These are phyloP conservation scores for Rhodotorula sphaerocarpa DNA, from an alignment of 768 basidiomycete genomes.

Conservation along the genomic window DNA sequence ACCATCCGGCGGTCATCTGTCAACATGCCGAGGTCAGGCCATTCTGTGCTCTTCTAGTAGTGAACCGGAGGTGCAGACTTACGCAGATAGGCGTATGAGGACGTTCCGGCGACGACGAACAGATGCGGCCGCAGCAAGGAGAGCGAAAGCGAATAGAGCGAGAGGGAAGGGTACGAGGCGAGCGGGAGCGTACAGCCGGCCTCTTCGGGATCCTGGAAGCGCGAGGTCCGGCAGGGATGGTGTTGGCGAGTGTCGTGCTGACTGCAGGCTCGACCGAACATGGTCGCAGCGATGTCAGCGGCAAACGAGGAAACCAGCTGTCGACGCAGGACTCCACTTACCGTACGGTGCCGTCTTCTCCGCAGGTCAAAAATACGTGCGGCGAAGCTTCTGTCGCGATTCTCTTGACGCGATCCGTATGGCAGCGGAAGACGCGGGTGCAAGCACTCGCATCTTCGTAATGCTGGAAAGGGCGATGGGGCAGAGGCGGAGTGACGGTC, in stretches of 20 bases:
- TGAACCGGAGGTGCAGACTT: neutral
- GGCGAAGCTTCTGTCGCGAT: conserved; percentile 30
- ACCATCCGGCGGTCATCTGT: conserved; percentile 39
- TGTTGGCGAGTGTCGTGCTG: conserved; percentile 33
- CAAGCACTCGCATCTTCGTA: conserved; percentile 11
- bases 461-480: neutral
- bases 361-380: conserved; percentile 35
- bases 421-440: conserved; percentile 33
- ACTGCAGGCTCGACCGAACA: neutral
- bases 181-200: conserved; percentile 23
- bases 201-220: neutral
- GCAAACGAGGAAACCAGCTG: neutral
- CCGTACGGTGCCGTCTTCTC: conserved; percentile 38
- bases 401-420: conserved; percentile 36
- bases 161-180: conserved; percentile 17
- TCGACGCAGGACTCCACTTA: neutral
- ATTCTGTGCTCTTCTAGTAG: neutral
- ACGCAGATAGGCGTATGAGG: conserved; percentile 35
- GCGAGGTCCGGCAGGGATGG: conserved; percentile 14
- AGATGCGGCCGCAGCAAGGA: conserved; percentile 31
- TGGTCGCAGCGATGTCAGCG: neutral
- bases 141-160: conserved; percentile 36
- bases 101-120: conserved; percentile 37
- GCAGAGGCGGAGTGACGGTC: neutral
- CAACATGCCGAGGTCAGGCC: no score